Percentiles rank a stretch among this genome's conserved stretches.
phyloP scores from a whole-genome alignment of 805 yeast genomes.

The Candida vartiovaarae region DNA sequence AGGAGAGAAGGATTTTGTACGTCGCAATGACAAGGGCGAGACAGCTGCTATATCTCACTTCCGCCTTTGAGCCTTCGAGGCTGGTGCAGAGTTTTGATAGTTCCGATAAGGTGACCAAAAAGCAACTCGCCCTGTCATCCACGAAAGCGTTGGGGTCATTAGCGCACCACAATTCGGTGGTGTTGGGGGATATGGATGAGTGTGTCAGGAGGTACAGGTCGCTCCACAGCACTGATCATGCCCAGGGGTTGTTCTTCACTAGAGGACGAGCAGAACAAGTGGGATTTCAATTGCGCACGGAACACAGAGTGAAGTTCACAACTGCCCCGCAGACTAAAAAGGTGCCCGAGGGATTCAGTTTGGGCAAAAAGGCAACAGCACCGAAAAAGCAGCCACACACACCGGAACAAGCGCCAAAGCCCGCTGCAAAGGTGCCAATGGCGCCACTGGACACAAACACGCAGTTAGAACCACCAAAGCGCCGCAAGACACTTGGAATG shows the following conservation, averaged over 20 bases:
- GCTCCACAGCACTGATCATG: neutral
- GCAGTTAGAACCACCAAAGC: too few relatives aligned
- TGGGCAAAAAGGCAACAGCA: neutral
- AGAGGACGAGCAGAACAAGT: too few relatives aligned
- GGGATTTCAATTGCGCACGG: neutral
- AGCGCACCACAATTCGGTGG: neutral
- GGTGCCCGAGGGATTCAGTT: neutral
- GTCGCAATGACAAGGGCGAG: slow-evolving; percentile 89
- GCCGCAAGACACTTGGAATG: neutral
- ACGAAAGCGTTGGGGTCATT: neutral
- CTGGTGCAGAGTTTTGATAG: neutral
- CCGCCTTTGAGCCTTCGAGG: slow-evolving; percentile 1
- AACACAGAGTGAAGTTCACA: neutral
- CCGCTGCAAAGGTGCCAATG: too few relatives aligned
- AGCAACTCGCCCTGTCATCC: neutral
- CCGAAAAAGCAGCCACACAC: too few relatives aligned
- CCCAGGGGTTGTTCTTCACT: neutral
- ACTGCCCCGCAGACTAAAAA: neutral
- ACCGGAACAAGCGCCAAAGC: too few relatives aligned
- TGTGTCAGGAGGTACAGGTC: neutral
- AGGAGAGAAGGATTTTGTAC: slow-evolving; percentile 79
- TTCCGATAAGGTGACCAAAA: too few relatives aligned
- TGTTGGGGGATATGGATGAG: neutral
- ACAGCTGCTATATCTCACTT: slow-evolving; percentile 38
- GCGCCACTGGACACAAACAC: too few relatives aligned